Conservation (phyloP, 768 basidiomycete species). For the Auricularia cornea region DNA sequence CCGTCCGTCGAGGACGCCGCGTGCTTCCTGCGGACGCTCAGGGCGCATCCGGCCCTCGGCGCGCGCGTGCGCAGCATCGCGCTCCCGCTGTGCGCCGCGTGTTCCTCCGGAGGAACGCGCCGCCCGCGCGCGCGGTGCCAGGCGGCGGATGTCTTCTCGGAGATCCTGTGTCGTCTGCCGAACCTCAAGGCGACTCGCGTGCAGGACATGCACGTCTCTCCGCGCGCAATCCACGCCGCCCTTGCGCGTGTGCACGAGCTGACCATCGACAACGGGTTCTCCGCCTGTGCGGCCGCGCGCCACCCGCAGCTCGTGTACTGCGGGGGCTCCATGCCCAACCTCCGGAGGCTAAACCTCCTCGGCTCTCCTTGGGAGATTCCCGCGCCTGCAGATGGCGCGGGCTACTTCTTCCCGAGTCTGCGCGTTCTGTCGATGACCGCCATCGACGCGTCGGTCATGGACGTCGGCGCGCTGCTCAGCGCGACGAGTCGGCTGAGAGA, state of each 20-base stretch:
- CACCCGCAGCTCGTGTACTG: not conserved
- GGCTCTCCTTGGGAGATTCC: not conserved
- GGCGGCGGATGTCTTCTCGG: not conserved
- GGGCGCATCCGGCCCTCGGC: not conserved
- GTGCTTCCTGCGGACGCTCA: not conserved
- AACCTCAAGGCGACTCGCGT: not conserved
- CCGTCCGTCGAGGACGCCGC: not conserved
- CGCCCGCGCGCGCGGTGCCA: not conserved
- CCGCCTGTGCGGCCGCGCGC: not conserved
- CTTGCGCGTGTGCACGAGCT: not conserved
- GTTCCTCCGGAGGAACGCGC: not conserved
- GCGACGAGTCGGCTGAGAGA: not conserved
- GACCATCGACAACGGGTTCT: not conserved
- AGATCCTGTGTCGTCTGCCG: not conserved
- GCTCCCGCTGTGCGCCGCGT: not conserved
- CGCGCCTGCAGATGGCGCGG: not conserved
- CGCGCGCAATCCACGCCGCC: not conserved
- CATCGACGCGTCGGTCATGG: not conserved
- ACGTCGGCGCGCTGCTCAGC: not conserved
- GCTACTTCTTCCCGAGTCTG: not conserved
- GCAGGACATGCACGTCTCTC: not conserved
- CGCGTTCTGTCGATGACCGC: not conserved
- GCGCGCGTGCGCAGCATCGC: not conserved
- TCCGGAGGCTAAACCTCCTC: not conserved
- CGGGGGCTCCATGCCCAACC: not conserved